phyloP scores from a whole-genome alignment of 192 early-diverging fungal genomes.

The Tieghemiomyces parasiticus region DNA sequence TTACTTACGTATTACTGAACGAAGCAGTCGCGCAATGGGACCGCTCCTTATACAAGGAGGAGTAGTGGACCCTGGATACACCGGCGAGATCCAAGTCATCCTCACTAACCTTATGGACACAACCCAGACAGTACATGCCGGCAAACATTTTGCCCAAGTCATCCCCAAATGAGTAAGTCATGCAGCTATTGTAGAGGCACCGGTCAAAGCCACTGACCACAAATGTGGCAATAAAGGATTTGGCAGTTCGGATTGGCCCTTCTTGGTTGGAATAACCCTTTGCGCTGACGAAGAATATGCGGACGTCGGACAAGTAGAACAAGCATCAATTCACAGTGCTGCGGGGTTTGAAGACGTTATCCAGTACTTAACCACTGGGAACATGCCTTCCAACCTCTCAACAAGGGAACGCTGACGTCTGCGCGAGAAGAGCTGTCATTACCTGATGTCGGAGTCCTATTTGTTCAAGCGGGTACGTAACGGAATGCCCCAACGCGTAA shows the following conservation, averaged over 20 bases:
- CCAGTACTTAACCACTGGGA: neutral
- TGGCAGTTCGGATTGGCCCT: neutral
- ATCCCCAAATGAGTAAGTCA: neutral
- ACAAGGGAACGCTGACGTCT: neutral
- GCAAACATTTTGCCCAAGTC: neutral
- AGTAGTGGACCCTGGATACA: neutral
- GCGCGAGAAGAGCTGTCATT: neutral
- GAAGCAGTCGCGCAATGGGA: neutral
- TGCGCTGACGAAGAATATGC: neutral
- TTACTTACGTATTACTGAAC: neutral
- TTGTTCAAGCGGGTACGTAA: constrained; percentile 1
- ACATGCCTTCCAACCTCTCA: neutral
- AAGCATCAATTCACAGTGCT: neutral
- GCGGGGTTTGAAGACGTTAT: neutral
- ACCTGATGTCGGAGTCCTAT: neutral
- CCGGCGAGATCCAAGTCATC: neutral
- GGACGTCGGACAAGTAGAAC: neutral
- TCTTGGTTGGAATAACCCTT: neutral
- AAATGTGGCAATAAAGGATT: neutral
- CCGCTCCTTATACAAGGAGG: neutral
- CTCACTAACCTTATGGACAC: neutral
- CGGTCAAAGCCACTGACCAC: neutral
- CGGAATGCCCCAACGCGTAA: constrained; percentile 1
- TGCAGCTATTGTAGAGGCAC: neutral
- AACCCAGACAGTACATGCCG: neutral